Conservation (phyloP, 2,329 filamentous ascomycete species). For the Cercospora zeae-maydis region DNA sequence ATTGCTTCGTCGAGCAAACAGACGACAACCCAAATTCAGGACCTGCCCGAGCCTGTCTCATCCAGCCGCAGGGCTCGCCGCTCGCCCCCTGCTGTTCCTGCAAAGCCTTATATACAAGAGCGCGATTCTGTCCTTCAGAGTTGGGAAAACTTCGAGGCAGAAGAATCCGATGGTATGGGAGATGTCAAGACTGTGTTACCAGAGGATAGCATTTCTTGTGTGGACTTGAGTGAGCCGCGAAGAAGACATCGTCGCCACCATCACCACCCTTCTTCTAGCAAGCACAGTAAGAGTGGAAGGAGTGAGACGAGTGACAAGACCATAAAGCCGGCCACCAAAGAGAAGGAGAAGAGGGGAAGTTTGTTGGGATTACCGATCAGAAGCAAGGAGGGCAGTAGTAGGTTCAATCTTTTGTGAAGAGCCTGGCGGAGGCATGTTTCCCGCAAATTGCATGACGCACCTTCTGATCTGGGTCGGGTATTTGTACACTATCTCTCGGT, state of each 20-base stretch:
- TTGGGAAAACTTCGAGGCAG: slow-evolving; percentile 24
- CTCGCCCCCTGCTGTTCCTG: slow-evolving; percentile 4
- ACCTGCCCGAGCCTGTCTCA: not conserved
- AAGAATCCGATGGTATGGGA: slow-evolving; percentile 39
- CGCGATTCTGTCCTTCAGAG: slow-evolving; percentile 10
- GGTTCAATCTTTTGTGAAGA: slow-evolving; percentile 15
- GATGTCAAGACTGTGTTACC: slow-evolving; percentile 47
- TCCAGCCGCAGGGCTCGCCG: not conserved
- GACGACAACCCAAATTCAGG: not conserved
- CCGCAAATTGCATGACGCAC: not conserved
- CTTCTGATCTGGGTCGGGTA: not conserved
- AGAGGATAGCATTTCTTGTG: slow-evolving; percentile 49
- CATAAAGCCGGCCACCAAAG: slow-evolving; percentile 25
- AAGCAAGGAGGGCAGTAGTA: slow-evolving; percentile 30
- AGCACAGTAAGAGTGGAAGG: slow-evolving; percentile 16
- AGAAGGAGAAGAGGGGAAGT: slow-evolving; percentile 13
- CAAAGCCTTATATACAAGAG: slow-evolving; percentile 17
- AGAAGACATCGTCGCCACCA: slow-evolving; percentile 11
- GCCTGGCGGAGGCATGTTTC: not conserved
- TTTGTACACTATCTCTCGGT: not conserved
- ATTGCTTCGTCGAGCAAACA: slow-evolving; percentile 8
- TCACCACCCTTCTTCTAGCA: slow-evolving; percentile 18
- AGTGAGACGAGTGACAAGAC: slow-evolving; percentile 29
- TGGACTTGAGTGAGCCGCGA: slow-evolving; percentile 19
- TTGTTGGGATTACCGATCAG: slow-evolving; percentile 30